These are phyloP conservation scores for Singerocomus inundabilis DNA, from an alignment of 1,284 basidiomycete species.

Conservation along the genomic window DNA sequence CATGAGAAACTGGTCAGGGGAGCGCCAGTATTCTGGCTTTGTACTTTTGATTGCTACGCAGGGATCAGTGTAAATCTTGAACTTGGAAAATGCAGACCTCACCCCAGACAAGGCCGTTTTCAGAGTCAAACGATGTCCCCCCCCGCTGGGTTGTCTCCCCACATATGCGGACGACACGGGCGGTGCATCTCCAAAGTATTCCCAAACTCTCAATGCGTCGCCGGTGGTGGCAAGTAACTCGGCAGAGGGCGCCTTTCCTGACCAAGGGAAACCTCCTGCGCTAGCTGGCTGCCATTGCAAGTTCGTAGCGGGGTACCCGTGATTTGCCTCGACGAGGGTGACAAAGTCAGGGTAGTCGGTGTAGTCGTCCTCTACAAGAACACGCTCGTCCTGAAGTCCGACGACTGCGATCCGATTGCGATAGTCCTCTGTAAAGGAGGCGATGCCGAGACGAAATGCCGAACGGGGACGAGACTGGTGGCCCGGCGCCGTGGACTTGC, in stretches of 20 bases:
- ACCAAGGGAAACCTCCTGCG: slow-evolving; percentile 60
- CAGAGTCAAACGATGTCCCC: slow-evolving; percentile 60
- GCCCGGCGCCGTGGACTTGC: slow-evolving; percentile 72
- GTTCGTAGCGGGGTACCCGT: slow-evolving; percentile 82
- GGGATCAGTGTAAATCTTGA: slow-evolving; percentile 12
- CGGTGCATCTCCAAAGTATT: slow-evolving; percentile 67
- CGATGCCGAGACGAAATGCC: slow-evolving; percentile 75
- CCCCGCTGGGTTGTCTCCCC: slow-evolving; percentile 56
- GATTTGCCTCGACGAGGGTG: slow-evolving; percentile 73
- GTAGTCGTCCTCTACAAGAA: slow-evolving; percentile 79
- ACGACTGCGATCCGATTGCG: slow-evolving; percentile 79
- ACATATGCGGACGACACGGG: slow-evolving; percentile 64
- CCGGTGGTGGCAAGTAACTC: slow-evolving; percentile 90
- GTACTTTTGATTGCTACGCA: slow-evolving; percentile 80
- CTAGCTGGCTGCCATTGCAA: slow-evolving; percentile 81
- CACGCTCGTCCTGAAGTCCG: slow-evolving; percentile 80
- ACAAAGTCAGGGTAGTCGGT: slow-evolving; percentile 80
- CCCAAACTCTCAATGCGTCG: slow-evolving; percentile 88
- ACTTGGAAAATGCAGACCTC: slow-evolving; percentile 35
- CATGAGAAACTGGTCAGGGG: slow-evolving; percentile 95
- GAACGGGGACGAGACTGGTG: slow-evolving; percentile 72
- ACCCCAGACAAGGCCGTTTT: slow-evolving; percentile 83
- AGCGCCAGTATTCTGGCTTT: slow-evolving; percentile 77
- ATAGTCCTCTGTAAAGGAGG: slow-evolving; percentile 77
- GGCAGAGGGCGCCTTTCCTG: slow-evolving; percentile 55